Evolutionary conservation across 331 rosid species (phyloP).

Genomic region (Rhamnella rubrinervis): DNA sequence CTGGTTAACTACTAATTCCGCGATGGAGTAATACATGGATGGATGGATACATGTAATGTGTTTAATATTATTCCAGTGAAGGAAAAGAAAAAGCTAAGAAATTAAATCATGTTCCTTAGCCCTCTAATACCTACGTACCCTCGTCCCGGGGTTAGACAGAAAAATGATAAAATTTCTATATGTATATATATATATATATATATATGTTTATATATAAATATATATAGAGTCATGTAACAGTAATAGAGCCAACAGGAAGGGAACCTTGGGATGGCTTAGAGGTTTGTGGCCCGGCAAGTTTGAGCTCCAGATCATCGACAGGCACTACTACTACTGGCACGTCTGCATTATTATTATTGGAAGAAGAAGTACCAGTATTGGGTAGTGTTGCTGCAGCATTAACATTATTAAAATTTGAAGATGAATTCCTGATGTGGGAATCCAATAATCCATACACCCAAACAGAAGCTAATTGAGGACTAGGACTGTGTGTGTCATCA

Average conservation of each 20-base stretch:
- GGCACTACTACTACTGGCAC: conserved; percentile 22
- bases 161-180: not conserved
- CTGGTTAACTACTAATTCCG: too few species aligned
- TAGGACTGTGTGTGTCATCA: not conserved
- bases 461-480: conserved; percentile 10
- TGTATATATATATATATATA: too few species aligned
- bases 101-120: not conserved
- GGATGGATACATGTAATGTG: not conserved
- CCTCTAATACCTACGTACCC: not conserved
- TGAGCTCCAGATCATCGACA: conserved; percentile 56
- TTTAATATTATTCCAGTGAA: not conserved
- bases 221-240: conserved; percentile 41
- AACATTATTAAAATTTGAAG: too few species aligned
- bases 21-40: too few species aligned
- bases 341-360: conserved; percentile 5
- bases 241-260: conserved; percentile 55
- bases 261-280: conserved; percentile 27
- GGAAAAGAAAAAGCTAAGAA: too few species aligned
- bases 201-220: too few species aligned
- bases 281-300: conserved; percentile 52
- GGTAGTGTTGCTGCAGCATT: too few species aligned
- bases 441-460: conserved; percentile 46
- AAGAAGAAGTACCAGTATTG: too few species aligned
- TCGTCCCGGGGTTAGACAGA: not conserved
- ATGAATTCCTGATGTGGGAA: not conserved